Conservation (phyloP, 192 early-diverging fungal genomes). For the Linnemannia hyalina region DNA sequence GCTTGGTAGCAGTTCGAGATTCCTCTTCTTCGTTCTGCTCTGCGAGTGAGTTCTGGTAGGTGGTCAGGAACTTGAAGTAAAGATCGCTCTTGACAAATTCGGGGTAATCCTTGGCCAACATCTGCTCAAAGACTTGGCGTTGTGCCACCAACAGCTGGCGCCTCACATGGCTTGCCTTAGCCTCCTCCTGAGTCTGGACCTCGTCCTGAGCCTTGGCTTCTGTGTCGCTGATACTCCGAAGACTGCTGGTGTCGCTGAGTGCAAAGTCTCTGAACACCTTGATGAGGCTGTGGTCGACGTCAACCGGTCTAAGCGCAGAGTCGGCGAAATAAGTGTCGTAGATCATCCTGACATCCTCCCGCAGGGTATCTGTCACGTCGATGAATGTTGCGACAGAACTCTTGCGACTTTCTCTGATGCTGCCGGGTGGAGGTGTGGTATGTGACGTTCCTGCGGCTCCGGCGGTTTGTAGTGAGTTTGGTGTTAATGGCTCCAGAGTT, state of each 20-base stretch:
- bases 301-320: conserved; percentile 53
- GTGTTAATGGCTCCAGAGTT: conserved; percentile 7
- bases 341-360: conserved; percentile 65
- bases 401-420: conserved; percentile 40
- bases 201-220: conserved; percentile 20
- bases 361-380: conserved; percentile 48
- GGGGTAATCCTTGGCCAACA: conserved; percentile 71
- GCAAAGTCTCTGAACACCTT: conserved; percentile 53
- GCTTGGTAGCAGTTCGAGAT: not conserved
- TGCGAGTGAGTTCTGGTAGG: conserved; percentile 59
- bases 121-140: conserved; percentile 71
- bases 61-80: conserved; percentile 73
- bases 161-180: conserved; percentile 26
- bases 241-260: conserved; percentile 14
- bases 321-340: conserved; percentile 66
- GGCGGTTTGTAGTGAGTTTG: conserved; percentile 18
- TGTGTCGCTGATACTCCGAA: conserved; percentile 3
- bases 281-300: conserved; percentile 48
- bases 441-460: not conserved
- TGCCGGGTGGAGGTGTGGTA: not conserved
- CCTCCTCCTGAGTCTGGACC: conserved; percentile 4
- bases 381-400: conserved; percentile 19
- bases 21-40: conserved; percentile 29
- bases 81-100: conserved; percentile 72
- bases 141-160: conserved; percentile 64